Evolutionary conservation across 257 asterid species (phyloP).

Genomic region (Solanum appendiculatum): DNA sequence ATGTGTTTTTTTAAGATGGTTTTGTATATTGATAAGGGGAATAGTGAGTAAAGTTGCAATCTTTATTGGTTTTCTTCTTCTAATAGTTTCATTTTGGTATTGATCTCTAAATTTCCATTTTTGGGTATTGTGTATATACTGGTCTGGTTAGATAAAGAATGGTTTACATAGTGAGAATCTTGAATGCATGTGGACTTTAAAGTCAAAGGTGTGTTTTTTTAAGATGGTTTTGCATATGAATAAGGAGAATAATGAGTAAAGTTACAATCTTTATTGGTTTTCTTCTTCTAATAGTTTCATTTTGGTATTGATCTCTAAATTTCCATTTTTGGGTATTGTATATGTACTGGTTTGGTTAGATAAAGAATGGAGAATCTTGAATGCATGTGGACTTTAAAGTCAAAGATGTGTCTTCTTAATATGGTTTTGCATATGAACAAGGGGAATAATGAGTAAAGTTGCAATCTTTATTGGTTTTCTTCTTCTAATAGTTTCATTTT

Average conservation of each 20-base stretch:
- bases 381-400: slow-evolving; percentile 26
- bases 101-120: background rate
- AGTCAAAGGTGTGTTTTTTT: background rate
- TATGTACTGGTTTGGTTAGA: background rate
- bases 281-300: background rate
- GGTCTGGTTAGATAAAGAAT: background rate
- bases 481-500: background rate
- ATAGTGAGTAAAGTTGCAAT: slow-evolving; percentile 6
- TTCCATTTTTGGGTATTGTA: background rate
- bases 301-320: background rate
- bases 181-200: slow-evolving; percentile 28
- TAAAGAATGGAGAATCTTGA: slow-evolving; percentile 8
- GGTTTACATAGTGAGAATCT: background rate
- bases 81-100: background rate
- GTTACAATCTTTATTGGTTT: background rate
- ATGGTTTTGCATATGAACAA: background rate
- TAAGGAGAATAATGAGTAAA: background rate
- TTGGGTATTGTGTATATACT: background rate
- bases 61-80: background rate
- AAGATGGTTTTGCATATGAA: background rate
- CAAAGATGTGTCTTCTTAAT: background rate
- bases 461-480: background rate
- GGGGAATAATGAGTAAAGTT: background rate
- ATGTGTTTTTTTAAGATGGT: background rate
- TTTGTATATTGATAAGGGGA: background rate